Evolutionary conservation across 208 protist species (phyloP).

Genomic region (Entamoeba moshkovskii): DNA sequence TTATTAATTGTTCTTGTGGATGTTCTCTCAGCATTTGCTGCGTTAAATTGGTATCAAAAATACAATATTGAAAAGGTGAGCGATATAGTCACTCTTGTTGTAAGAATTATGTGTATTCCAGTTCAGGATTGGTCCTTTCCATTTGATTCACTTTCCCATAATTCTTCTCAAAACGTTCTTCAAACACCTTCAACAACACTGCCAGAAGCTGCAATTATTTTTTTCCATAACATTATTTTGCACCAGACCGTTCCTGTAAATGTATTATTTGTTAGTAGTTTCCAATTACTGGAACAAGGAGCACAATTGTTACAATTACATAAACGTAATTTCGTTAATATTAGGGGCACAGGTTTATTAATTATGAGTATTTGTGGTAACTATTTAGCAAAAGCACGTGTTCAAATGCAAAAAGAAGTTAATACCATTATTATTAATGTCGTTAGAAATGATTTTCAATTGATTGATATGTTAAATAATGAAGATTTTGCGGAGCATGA

Average conservation of each 20-base stretch:
- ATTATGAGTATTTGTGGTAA: not conserved
- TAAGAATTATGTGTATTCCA: not conserved
- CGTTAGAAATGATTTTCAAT: not conserved
- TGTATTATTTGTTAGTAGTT: not conserved
- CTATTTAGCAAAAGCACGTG: not conserved
- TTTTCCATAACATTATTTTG: not conserved
- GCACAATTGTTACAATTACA: not conserved
- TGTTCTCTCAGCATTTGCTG: not conserved
- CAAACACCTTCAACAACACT: not conserved
- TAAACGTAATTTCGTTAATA: not conserved
- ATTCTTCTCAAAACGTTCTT: not conserved
- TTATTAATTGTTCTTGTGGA: not conserved
- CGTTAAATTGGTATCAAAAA: not conserved
- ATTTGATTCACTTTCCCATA: not conserved
- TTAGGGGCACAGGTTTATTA: not conserved
- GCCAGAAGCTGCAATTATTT: not conserved
- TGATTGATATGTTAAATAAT: not conserved
- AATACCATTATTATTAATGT: not conserved
- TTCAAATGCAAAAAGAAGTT: not conserved
- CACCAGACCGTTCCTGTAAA: not conserved
- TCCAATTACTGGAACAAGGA: slow-evolving; percentile 1
- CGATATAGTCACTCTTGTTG: not conserved
- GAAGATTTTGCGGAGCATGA: not conserved
- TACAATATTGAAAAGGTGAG: not conserved
- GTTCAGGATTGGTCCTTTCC: not conserved